A percentile compares a stretch with the other conserved stretches of the same genome.
These are phyloP conservation scores for Mucuna pruriens DNA, from an alignment of 306 rosid species.

Conservation along the genomic window DNA sequence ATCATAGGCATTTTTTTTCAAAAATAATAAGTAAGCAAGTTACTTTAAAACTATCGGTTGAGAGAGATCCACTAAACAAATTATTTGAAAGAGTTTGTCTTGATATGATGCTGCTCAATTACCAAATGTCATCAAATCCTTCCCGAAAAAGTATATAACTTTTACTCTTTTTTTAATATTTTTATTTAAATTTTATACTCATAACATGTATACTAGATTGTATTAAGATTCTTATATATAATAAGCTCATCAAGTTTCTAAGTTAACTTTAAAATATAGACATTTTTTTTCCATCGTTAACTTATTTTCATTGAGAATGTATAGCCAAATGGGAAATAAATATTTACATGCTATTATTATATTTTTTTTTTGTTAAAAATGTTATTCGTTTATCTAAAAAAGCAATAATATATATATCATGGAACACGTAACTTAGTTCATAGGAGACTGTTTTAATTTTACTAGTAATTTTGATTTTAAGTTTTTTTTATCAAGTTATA, in stretches of 20 bases:
- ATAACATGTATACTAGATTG: too few species aligned
- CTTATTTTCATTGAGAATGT: too few species aligned
- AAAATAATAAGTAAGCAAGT: neutral
- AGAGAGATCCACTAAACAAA: neutral
- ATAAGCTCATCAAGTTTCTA: neutral
- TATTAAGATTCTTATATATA: too few species aligned
- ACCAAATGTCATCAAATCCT: neutral
- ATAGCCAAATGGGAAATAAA: neutral
- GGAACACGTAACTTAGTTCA: too few species aligned
- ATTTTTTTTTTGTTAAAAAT: neutral
- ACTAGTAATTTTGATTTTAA: too few species aligned
- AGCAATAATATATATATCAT: too few species aligned
- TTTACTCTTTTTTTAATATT: neutral
- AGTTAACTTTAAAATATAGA: neutral
- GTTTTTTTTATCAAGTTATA: too few species aligned
- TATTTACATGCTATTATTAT: neutral
- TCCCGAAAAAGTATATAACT: neutral
- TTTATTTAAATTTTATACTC: neutral
- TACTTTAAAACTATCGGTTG: neutral
- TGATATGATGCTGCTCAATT: neutral
- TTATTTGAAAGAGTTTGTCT: neutral
- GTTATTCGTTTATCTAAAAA: neutral
- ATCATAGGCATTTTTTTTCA: neutral
- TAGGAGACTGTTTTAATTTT: too few species aligned
- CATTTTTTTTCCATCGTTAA: neutral